Conservation (phyloP, 345 rosid genomes). For the Lepidium sativum region DNA sequence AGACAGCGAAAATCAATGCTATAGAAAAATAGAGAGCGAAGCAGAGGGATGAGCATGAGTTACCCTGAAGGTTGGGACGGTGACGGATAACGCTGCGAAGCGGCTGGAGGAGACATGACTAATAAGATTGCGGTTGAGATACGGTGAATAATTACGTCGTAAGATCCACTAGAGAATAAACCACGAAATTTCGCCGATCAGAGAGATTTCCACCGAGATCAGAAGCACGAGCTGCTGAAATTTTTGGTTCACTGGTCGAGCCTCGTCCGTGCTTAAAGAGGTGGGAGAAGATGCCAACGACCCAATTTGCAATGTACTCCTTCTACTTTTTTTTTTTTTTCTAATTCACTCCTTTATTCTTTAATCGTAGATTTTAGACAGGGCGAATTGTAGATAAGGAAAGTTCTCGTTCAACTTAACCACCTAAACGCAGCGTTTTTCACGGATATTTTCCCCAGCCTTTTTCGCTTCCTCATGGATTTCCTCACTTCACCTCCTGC, state of each 20-base stretch:
- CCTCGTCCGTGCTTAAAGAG: conserved; percentile 22
- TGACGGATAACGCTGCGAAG: conserved; percentile 69
- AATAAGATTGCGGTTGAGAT: neutral
- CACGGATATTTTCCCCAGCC: conserved; percentile 11
- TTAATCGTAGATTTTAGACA: neutral
- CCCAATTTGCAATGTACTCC: conserved; percentile 10
- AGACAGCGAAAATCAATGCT: neutral
- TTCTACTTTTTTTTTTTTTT: neutral
- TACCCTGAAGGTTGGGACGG: conserved; percentile 99
- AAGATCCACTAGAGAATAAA: conserved; percentile 22
- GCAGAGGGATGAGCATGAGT: neutral
- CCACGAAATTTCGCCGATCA: conserved; percentile 20
- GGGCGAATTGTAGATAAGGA: neutral
- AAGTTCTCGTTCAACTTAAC: neutral
- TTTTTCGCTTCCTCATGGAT: neutral
- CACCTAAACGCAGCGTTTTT: conserved; percentile 24
- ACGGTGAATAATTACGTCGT: neutral
- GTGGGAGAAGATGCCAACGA: conserved; percentile 19
- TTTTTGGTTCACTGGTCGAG: conserved; percentile 23
- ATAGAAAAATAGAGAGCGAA: neutral
- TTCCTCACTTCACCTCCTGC: neutral
- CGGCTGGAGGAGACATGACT: conserved; percentile 82
- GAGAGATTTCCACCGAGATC: conserved; percentile 3
- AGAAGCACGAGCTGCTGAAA: conserved; percentile 1
- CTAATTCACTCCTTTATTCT: neutral